phyloP scores from a whole-genome alignment of 768 basidiomycete species.

The Boletus vinaceobasis region DNA sequence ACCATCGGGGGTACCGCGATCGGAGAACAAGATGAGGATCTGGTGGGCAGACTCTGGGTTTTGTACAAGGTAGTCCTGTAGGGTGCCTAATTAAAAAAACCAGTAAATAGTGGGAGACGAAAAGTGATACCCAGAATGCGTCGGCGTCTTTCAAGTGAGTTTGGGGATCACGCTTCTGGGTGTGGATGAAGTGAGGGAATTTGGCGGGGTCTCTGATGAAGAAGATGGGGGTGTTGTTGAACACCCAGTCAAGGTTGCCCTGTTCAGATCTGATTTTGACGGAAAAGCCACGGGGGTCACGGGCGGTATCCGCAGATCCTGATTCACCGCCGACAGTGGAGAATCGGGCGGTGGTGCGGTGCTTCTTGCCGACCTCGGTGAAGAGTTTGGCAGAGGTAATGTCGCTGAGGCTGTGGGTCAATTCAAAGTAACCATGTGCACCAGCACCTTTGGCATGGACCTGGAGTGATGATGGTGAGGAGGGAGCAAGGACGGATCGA shows the following conservation, averaged over 20 bases:
- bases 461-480: constrained; percentile 40
- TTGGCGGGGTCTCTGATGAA: constrained; percentile 84
- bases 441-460: constrained; percentile 91
- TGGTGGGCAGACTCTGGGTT: constrained; percentile 90
- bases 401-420: constrained; percentile 83
- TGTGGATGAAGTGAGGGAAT: constrained; percentile 95
- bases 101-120: neutral
- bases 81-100: neutral
- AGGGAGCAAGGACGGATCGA: neutral
- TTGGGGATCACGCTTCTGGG: constrained; percentile 87
- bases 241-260: constrained; percentile 90
- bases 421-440: constrained; percentile 90
- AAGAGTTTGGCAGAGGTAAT: constrained; percentile 71
- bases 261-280: constrained; percentile 85
- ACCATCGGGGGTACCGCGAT: constrained; percentile 91
- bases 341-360: constrained; percentile 79
- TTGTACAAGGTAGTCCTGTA: constrained; percentile 81
- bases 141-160: constrained; percentile 88
- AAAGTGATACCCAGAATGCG: constrained; percentile 67
- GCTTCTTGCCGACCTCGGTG: constrained; percentile 61
- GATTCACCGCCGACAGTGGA: constrained; percentile 89
- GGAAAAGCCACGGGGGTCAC: constrained; percentile 93
- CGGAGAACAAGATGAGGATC: constrained; percentile 88
- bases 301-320: constrained; percentile 88
- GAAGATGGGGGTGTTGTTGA: constrained; percentile 92